phyloP scores from a whole-genome alignment of 352 stramenopile species.

The Globisporangium polare region DNA sequence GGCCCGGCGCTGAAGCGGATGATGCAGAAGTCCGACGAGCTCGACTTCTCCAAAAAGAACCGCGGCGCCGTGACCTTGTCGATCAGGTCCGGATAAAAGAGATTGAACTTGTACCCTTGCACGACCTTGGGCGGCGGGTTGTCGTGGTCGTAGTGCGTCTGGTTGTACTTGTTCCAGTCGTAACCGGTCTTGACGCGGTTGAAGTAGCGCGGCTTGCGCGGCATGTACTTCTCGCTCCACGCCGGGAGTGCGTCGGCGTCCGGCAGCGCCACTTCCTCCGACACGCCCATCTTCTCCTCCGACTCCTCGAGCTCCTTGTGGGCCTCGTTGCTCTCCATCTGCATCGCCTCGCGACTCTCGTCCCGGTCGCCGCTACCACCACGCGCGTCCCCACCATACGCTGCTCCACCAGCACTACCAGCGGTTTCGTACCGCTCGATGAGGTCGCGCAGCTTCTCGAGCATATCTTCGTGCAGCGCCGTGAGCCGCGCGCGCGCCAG shows the following conservation, averaged over 20 bases:
- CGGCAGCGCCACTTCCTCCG: constrained; percentile 88
- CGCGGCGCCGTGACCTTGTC: constrained; percentile 94
- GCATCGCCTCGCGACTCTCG: constrained; percentile 57
- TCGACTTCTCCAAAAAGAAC: constrained; percentile 94
- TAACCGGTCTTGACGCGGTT: constrained; percentile 99
- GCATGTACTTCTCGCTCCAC: constrained; percentile 97
- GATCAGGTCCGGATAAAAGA: constrained; percentile 99
- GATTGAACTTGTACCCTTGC: constrained; percentile 99
- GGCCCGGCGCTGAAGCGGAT: constrained; percentile 97
- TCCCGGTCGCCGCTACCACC: constrained; percentile 19
- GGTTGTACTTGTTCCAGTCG: constrained; percentile 99
- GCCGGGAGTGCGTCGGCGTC: constrained; percentile 48
- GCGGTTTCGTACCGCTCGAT: constrained; percentile 31
- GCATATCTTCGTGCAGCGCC: constrained; percentile 93
- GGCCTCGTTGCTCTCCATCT: constrained; percentile 60
- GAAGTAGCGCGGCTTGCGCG: constrained; percentile 98
- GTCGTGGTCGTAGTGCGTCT: constrained; percentile 99
- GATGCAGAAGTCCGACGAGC: constrained; percentile 96
- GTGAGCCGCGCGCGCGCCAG: constrained; percentile 85
- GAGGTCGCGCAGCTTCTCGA: constrained; percentile 88
- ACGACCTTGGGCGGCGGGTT: constrained; percentile 99
- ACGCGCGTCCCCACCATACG: constrained; percentile 18
- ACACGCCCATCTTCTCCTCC: constrained; percentile 80
- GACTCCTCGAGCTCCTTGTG: constrained; percentile 62
- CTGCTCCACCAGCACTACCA: constrained; percentile 13